Base-by-base conservation (phyloP, 768 basidiomycete species). In the Rhodotorula kratochvilovae region DNA sequence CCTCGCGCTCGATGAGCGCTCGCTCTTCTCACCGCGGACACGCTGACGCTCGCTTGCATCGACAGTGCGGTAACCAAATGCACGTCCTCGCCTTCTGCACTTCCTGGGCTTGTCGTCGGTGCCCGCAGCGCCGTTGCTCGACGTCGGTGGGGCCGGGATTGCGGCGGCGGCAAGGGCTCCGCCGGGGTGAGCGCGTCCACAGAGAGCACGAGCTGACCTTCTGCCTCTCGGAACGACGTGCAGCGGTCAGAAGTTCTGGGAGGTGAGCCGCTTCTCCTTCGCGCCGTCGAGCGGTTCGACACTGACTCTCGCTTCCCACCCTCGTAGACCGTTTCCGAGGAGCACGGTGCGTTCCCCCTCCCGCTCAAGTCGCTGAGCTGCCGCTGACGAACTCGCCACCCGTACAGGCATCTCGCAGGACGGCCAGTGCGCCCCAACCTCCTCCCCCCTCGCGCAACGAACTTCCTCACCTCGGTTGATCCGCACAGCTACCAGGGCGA, bases 51-150 rank as follows among this genome's bases (percentile, higher is more conserved):
- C 62, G 39, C 35, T 50, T 23, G 31, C 25, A 1, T 6, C 27
- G 6, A 42, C 77, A 89, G 91, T 98, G 95, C 82, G 95, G 95
- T 86, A 98, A 98, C 90, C 94, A 98, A 93, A 56, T 64, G 94
- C 91, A 77, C 77, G 87, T 80, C 76, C 6, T 31, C 50, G 50
- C 16, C 27, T 12, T 21, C n/a, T 17, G 17, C 17, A 10, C 17
- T 13, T 27, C 36, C 1, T 12, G 56, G 2, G 43, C 7, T 46
- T 5, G 23, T 11, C 15, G 39, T 27, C 15, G 39, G 8, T 6
- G 39, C 0, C 12, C n/a, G n/a, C 4, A 8, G 31, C 31, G 7
- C 19, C 27, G 23, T 35, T 2, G 12, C 23, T 12, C 21, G 23
- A 8, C 21, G 45, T 17, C 45, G 45, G 45, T 21, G 45, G 45